phyloP scores from a whole-genome alignment of 345 rosid genomes.

The Hirschfeldia incana region DNA sequence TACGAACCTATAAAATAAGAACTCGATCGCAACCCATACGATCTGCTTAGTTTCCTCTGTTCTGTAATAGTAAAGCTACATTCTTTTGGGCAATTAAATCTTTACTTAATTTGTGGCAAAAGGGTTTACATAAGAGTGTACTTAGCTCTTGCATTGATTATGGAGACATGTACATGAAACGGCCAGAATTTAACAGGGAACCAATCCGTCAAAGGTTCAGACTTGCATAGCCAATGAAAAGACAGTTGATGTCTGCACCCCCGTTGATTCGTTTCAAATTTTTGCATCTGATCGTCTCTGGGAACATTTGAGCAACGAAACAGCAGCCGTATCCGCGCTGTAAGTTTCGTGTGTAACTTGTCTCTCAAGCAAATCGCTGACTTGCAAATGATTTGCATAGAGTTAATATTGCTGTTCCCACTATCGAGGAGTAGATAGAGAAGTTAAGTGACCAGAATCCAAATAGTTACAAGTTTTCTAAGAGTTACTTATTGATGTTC shows the following conservation, averaged over 20 bases:
- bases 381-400: neutral
- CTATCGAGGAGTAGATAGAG: neutral
- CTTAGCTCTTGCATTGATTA: constrained; percentile 22
- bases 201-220: constrained; percentile 70
- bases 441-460: neutral
- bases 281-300: constrained; percentile 98
- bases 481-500: too few relatives aligned
- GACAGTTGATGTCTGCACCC: constrained; percentile 73
- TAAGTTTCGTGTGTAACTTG: constrained; percentile 47
- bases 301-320: constrained; percentile 87
- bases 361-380: neutral
- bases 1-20: too few relatives aligned
- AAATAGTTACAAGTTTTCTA: neutral
- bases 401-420: neutral
- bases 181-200: constrained; percentile 59
- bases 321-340: constrained; percentile 73
- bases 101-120: neutral
- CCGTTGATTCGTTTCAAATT: constrained; percentile 86
- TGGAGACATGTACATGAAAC: constrained; percentile 90
- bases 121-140: neutral
- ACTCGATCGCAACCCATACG: too few relatives aligned
- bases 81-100: constrained; percentile 11
- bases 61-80: constrained; percentile 18
- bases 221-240: constrained; percentile 71
- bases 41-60: neutral